Percentiles rank a stretch among this genome's conserved stretches.
Evolutionary conservation across 1,139 yeast genomes (phyloP).

Genomic region (Sugiyamaella castrensis): DNA sequence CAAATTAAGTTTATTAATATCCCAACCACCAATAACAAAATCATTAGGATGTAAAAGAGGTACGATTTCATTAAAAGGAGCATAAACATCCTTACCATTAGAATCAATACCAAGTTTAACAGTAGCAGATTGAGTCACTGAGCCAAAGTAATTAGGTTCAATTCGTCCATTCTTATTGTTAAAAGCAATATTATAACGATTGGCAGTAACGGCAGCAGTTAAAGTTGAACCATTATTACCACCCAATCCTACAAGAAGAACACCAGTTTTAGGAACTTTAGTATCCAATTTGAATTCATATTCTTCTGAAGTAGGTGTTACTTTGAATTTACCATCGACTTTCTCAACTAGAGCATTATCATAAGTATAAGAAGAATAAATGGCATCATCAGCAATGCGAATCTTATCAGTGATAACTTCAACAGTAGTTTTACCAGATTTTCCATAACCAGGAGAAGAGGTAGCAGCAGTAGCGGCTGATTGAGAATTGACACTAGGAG

Average conservation of each 20-base stretch:
- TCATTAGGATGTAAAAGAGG: constrained; percentile 92
- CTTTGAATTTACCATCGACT: constrained; percentile 56
- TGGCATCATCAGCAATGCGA: constrained; percentile 54
- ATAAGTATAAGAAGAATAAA: constrained; percentile 69
- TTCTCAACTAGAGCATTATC: constrained; percentile 60
- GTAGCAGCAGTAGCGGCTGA: constrained; percentile 33
- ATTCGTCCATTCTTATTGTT: constrained; percentile 78
- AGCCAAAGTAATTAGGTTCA: constrained; percentile 87
- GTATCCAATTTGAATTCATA: constrained; percentile 86
- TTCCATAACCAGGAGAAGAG: constrained; percentile 34
- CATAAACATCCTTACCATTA: constrained; percentile 80
- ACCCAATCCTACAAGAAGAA: constrained; percentile 90
- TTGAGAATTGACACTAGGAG: constrained; percentile 34
- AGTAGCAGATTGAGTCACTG: constrained; percentile 94
- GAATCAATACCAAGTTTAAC: constrained; percentile 84
- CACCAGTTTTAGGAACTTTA: constrained; percentile 80
- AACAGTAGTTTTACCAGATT: constrained; percentile 47
- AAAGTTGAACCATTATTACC: constrained; percentile 96
- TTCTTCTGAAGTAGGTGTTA: constrained; percentile 68
- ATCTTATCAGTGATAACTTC: constrained; percentile 60
- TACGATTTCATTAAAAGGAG: constrained; percentile 84
- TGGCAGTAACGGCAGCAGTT: constrained; percentile 80
- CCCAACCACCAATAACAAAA: constrained; percentile 93
- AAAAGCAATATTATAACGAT: constrained; percentile 73
- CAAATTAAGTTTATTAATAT: constrained; percentile 69